Conservation (phyloP, 2,329 filamentous ascomycete genomes). For the Cladobotryum mycophilum region DNA sequence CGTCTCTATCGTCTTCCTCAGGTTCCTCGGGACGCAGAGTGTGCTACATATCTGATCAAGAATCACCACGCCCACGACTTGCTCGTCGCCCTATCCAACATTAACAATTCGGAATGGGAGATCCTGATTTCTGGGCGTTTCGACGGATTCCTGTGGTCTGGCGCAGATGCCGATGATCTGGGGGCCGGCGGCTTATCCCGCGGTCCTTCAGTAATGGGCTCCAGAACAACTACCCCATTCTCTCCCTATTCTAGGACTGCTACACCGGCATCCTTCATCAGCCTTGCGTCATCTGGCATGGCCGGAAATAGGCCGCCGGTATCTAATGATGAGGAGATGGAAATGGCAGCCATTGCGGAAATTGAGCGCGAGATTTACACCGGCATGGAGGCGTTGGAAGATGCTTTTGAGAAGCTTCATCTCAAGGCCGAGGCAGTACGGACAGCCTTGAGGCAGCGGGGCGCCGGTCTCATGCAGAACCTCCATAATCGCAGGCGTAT, state of each 20-base stretch:
- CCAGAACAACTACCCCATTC: constrained; percentile 43
- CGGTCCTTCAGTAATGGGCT: constrained; percentile 35
- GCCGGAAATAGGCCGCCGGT: constrained; percentile 53
- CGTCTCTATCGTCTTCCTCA: constrained; percentile 71
- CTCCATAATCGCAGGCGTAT: constrained; percentile 54
- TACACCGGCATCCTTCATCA: constrained; percentile 56
- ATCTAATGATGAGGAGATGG: constrained; percentile 87
- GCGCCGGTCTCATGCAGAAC: constrained; percentile 65
- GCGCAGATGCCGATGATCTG: constrained; percentile 60
- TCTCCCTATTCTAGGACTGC: constrained; percentile 48
- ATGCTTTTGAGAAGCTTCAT: constrained; percentile 90
- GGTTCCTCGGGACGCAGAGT: constrained; percentile 76
- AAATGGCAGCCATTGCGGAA: constrained; percentile 83
- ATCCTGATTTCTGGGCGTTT: constrained; percentile 91
- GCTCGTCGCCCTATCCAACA: constrained; percentile 78
- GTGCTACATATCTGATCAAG: constrained; percentile 77
- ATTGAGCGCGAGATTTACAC: constrained; percentile 89
- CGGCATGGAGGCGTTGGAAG: constrained; percentile 90
- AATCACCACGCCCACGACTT: constrained; percentile 79
- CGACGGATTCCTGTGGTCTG: constrained; percentile 91
- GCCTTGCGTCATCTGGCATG: constrained; percentile 42
- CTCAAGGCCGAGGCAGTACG: constrained; percentile 76
- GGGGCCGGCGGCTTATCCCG: constrained; percentile 43
- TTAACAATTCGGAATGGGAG: constrained; percentile 92
- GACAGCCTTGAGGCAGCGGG: constrained; percentile 70